Conservation (phyloP, 1,284 basidiomycete genomes). For the Puccinia novopanici region DNA sequence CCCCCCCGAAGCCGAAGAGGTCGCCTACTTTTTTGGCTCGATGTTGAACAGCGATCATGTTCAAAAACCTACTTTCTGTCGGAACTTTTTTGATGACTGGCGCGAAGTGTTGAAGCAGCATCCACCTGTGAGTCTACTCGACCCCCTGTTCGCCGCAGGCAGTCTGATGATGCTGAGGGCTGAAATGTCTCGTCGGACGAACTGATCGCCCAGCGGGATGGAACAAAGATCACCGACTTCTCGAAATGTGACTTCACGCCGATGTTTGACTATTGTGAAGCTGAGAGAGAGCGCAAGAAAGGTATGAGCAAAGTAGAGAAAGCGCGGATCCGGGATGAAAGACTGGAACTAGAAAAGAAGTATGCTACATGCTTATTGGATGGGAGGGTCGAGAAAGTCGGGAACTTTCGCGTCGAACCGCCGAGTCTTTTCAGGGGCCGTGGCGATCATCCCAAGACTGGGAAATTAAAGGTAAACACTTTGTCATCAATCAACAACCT, state of each 20-base stretch:
- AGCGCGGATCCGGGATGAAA: slow-evolving; percentile 80
- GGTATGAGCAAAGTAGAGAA: slow-evolving; percentile 79
- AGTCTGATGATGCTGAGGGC: not conserved
- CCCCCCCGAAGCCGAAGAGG: slow-evolving; percentile 86
- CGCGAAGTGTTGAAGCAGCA: slow-evolving; percentile 73
- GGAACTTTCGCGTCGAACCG: slow-evolving; percentile 97
- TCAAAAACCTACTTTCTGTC: slow-evolving; percentile 81
- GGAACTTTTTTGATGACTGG: slow-evolving; percentile 96
- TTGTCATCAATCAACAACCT: not conserved
- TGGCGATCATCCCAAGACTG: slow-evolving; percentile 97
- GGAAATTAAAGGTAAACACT: slow-evolving; percentile 78
- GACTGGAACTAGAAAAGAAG: slow-evolving; percentile 78
- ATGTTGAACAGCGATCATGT: slow-evolving; percentile 92
- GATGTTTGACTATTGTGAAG: slow-evolving; percentile 91
- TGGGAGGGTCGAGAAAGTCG: slow-evolving; percentile 94
- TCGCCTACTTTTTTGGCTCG: slow-evolving; percentile 93
- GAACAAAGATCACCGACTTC: slow-evolving; percentile 75
- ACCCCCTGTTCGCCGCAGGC: not conserved
- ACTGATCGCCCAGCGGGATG: slow-evolving; percentile 61
- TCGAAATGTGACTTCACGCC: slow-evolving; percentile 88
- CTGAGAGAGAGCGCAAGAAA: slow-evolving; percentile 90
- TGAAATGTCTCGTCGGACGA: not conserved
- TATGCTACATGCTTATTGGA: slow-evolving; percentile 86
- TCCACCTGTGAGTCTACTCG: slow-evolving; percentile 71
- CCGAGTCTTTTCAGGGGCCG: slow-evolving; percentile 95